These are phyloP conservation scores for Ceraceosorus bombacis DNA, from an alignment of 1,284 basidiomycete species.

Conservation along the genomic window DNA sequence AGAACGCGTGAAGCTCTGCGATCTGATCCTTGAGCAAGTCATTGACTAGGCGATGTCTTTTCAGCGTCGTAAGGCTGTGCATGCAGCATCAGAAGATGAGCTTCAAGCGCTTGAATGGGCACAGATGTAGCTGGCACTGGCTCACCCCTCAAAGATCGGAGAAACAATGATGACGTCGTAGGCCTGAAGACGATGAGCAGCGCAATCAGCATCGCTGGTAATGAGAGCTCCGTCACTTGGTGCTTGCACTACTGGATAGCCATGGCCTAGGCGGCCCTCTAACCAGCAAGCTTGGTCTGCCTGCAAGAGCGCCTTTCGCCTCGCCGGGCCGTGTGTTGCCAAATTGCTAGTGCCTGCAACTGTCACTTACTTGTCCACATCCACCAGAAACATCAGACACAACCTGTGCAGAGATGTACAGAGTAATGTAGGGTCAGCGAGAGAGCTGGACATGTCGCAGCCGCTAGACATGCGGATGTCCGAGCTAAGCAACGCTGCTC, in stretches of 20 bases:
- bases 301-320: no score
- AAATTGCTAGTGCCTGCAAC: neutral
- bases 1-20: constrained; percentile 51
- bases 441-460: neutral
- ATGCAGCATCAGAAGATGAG: neutral
- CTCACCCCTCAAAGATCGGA: constrained; percentile 38
- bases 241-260: no score
- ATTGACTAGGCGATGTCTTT: constrained; percentile 49
- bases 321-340: no score
- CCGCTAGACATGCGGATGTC: neutral
- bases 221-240: no score
- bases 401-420: constrained; percentile 13
- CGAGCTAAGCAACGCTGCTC: constrained; percentile 3
- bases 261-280: no score
- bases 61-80: constrained; percentile 34
- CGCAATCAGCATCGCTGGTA: neutral
- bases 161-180: constrained; percentile 47
- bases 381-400: constrained; percentile 47
- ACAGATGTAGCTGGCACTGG: neutral
- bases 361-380: constrained; percentile 27
- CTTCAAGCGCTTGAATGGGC: neutral
- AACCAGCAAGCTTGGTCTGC: no score
- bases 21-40: constrained; percentile 50
- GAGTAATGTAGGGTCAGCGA: neutral
- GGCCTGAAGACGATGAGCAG: constrained; percentile 19